phyloP scores from a whole-genome alignment of 192 early-diverging fungal species.

The Thamnidium elegans region DNA sequence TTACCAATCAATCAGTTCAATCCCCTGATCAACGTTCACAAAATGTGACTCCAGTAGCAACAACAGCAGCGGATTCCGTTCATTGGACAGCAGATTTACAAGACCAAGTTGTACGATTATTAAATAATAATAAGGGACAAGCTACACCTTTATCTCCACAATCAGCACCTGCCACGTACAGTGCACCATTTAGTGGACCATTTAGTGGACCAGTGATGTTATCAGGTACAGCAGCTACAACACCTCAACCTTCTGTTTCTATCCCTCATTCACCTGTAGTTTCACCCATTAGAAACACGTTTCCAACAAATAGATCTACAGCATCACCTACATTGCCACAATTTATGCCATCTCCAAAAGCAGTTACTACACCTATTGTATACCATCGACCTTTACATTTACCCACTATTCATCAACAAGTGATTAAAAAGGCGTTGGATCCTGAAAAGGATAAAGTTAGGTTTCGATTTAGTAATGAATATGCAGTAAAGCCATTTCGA shows the following conservation, averaged over 20 bases:
- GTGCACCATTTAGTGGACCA: too few relatives aligned
- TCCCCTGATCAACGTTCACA: background rate
- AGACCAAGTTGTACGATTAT: background rate
- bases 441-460: background rate
- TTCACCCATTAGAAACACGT: background rate
- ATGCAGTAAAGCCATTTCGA: conserved; percentile 7
- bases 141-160: too few relatives aligned
- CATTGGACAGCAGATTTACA: background rate
- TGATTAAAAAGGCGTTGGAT: background rate
- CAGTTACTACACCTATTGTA: background rate
- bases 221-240: background rate
- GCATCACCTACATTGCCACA: too few relatives aligned
- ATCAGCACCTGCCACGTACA: too few relatives aligned
- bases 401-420: background rate
- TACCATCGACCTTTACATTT: too few relatives aligned
- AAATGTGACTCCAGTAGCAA: background rate
- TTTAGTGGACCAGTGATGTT: too few relatives aligned
- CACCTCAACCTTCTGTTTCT: background rate
- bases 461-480: background rate
- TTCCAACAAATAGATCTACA: too few relatives aligned
- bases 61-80: background rate
- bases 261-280: background rate
- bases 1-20: background rate
- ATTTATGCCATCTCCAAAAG: too few relatives aligned
- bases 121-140: background rate